phyloP scores from a whole-genome alignment of 305 asterid species.

The Solanum hybrid region DNA sequence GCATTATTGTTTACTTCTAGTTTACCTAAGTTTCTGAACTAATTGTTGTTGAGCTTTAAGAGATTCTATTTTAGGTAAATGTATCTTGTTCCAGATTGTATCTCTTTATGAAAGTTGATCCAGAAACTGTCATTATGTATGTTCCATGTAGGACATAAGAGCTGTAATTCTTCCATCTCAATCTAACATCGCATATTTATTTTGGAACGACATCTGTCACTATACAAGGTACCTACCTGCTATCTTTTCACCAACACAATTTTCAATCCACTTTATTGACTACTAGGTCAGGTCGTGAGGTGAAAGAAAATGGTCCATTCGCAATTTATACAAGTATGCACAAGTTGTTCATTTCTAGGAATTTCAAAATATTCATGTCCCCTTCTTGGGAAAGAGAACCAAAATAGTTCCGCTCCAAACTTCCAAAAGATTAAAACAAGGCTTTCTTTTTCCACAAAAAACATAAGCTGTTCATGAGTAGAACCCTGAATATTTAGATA shows the following conservation, averaged over 20 bases:
- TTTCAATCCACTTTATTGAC: background rate
- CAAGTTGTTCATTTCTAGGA: background rate
- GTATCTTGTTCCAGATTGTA: background rate
- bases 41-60: background rate
- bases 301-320: background rate
- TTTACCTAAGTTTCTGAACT: background rate
- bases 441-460: background rate
- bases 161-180: background rate
- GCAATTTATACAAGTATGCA: background rate
- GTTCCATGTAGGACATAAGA: background rate
- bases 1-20: background rate
- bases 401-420: background rate
- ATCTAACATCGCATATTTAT: background rate
- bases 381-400: background rate
- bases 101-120: background rate
- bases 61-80: background rate
- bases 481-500: background rate
- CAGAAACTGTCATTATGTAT: background rate
- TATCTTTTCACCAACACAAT: background rate
- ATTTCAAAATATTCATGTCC: background rate
- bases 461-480: background rate
- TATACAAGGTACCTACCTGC: background rate
- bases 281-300: no score
- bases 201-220: background rate
- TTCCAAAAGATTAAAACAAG: background rate